phyloP scores from a whole-genome alignment of 495 filamentous ascomycete genomes.

The Cudoniella acicularis region DNA sequence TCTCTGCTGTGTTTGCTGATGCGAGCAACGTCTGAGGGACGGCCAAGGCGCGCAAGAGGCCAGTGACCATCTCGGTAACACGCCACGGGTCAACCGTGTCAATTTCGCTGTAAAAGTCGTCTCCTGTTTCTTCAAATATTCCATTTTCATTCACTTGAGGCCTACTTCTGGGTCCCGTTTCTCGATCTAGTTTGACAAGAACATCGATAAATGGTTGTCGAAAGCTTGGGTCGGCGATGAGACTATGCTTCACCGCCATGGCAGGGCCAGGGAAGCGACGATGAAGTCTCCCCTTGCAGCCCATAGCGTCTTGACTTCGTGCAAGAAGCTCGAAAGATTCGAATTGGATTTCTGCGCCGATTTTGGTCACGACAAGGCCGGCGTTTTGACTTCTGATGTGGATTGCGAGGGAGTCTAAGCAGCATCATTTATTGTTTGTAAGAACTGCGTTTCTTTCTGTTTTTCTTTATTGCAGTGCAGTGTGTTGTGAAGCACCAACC shows the following conservation, averaged over 20 bases:
- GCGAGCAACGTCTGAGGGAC: conserved; percentile 20
- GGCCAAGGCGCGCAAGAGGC: conserved; percentile 41
- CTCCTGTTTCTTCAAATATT: too few relatives aligned
- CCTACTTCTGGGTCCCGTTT: conserved; percentile 34
- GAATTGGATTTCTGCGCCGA: conserved; percentile 33
- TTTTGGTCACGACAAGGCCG: conserved; percentile 44
- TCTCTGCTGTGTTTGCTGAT: conserved; percentile 59
- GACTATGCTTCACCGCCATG: conserved; percentile 31
- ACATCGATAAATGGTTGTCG: conserved; percentile 39
- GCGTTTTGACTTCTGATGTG: conserved; percentile 57
- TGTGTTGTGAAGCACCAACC: too few relatives aligned
- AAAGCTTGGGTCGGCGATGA: conserved; percentile 35
- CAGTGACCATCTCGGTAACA: conserved; percentile 51
- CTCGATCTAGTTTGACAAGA: conserved; percentile 36
- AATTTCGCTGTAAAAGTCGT: conserved; percentile 40
- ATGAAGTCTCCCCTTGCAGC: conserved; percentile 43
- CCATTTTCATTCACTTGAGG: too few relatives aligned
- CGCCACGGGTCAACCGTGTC: conserved; percentile 53
- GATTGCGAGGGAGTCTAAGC: too few relatives aligned
- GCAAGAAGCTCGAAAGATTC: conserved; percentile 58
- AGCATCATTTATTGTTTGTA: too few relatives aligned
- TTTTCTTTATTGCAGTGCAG: too few relatives aligned
- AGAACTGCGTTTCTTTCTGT: too few relatives aligned
- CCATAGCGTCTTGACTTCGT: conserved; percentile 40
- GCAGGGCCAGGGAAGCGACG: conserved; percentile 54